Percentiles rank a stretch among this genome's conserved stretches.
These are phyloP conservation scores for Suillus alpinus DNA, from an alignment of 768 basidiomycete genomes.

Conservation along the genomic window DNA sequence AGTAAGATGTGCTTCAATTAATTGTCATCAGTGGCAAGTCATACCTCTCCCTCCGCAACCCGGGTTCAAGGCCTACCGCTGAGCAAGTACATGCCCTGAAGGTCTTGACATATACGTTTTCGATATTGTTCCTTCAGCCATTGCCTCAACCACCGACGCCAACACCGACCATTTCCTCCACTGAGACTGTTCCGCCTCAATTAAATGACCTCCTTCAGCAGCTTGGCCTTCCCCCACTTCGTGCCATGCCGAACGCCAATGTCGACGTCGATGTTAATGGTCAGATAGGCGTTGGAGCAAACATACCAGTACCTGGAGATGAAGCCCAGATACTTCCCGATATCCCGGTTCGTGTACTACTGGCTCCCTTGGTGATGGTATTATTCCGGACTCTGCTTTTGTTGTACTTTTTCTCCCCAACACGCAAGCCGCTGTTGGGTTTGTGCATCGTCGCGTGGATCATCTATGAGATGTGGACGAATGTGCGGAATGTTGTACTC, in stretches of 20 bases:
- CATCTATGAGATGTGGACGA: conserved; percentile 73
- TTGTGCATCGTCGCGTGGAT: conserved; percentile 67
- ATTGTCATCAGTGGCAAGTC: conserved; percentile 28
- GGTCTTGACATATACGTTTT: conserved; percentile 38
- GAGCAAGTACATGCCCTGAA: conserved; percentile 55
- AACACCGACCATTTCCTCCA: conserved; percentile 24
- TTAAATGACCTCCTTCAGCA: conserved; percentile 64
- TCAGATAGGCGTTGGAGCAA: conserved; percentile 17
- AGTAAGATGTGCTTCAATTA: not conserved
- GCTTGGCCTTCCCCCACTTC: conserved; percentile 56
- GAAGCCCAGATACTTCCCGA: conserved; percentile 45
- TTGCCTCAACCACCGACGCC: conserved; percentile 23
- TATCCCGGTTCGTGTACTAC: conserved; percentile 62
- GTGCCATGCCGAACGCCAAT: conserved; percentile 31
- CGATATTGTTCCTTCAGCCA: conserved; percentile 56
- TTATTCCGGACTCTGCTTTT: conserved; percentile 63
- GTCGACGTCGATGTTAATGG: conserved; percentile 11
- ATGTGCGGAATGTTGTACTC: conserved; percentile 48
- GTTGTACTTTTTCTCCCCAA: conserved; percentile 75
- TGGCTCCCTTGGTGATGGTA: conserved; percentile 69
- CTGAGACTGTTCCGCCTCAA: conserved; percentile 40
- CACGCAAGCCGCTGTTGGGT: conserved; percentile 68
- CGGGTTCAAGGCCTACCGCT: conserved; percentile 49
- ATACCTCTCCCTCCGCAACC: conserved; percentile 51
- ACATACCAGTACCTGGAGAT: conserved; percentile 15